Evolutionary conservation across 2,329 filamentous ascomycete genomes (phyloP).

Genomic region (Paramyrothecium roridum): DNA sequence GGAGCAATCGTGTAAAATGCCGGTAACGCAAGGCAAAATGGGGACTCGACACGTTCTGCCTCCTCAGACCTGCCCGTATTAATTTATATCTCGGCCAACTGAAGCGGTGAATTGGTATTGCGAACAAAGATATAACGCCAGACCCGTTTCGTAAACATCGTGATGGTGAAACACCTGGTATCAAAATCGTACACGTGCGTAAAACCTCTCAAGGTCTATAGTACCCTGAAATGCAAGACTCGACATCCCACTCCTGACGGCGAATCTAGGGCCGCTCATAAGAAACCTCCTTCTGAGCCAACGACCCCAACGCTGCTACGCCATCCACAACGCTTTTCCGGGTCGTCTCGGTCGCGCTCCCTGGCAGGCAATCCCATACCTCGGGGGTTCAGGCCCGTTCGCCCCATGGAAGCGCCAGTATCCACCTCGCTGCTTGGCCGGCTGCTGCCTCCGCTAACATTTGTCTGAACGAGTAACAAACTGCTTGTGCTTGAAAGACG

Average conservation of each 20-base stretch:
- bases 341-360: slow-evolving; percentile 29
- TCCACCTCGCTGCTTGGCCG: slow-evolving; percentile 45
- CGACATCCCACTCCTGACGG: neutral
- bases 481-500: slow-evolving; percentile 59
- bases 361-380: slow-evolving; percentile 24
- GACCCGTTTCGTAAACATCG: slow-evolving; percentile 14
- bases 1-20: too few species aligned
- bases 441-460: slow-evolving; percentile 46
- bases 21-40: too few species aligned
- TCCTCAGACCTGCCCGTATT: too few species aligned
- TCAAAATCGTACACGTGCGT: slow-evolving; percentile 22
- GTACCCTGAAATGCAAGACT: neutral
- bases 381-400: slow-evolving; percentile 41
- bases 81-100: too few species aligned
- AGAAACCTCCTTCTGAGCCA: slow-evolving; percentile 50
- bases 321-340: slow-evolving; percentile 51
- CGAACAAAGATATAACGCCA: neutral
- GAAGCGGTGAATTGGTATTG: too few species aligned
- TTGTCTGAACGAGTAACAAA: slow-evolving; percentile 56
- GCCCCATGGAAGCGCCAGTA: slow-evolving; percentile 27
- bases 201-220: slow-evolving; percentile 8
- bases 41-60: too few species aligned
- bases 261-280: slow-evolving; percentile 31
- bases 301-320: slow-evolving; percentile 54
- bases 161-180: slow-evolving; percentile 21